Percentiles rank a stretch among this genome's conserved stretches.
Evolutionary conservation across 768 basidiomycete species (phyloP).

Genomic region (Russula abietina): DNA sequence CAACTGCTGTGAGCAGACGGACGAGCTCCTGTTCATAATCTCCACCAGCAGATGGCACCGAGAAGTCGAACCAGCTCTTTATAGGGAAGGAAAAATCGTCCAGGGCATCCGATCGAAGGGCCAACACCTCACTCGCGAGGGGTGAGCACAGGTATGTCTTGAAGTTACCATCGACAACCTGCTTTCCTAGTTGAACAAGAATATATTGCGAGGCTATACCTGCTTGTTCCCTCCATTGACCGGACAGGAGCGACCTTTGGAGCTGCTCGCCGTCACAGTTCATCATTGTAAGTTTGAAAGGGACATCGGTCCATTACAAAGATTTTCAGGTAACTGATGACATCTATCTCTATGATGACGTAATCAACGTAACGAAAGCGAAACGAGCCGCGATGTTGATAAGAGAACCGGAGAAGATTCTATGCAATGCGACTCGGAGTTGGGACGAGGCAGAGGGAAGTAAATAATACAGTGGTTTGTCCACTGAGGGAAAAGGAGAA

Average conservation of each 20-base stretch:
- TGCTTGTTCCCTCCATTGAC: slow-evolving; percentile 35
- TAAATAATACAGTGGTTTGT: background rate
- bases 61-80: slow-evolving; percentile 33
- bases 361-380: too few species aligned
- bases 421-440: background rate
- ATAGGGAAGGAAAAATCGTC: slow-evolving; percentile 36
- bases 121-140: slow-evolving; percentile 35
- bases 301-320: background rate
- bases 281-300: slow-evolving; percentile 7
- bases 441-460: background rate
- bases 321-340: too few species aligned
- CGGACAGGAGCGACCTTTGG: slow-evolving; percentile 54
- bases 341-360: too few species aligned
- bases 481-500: background rate
- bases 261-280: slow-evolving; percentile 28
- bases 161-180: slow-evolving; percentile 57
- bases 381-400: background rate
- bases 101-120: slow-evolving; percentile 26
- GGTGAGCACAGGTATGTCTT: slow-evolving; percentile 40
- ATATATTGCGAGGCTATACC: slow-evolving; percentile 32
- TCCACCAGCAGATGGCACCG: slow-evolving; percentile 29
- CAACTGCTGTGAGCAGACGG: slow-evolving; percentile 61
- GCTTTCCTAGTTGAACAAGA: slow-evolving; percentile 42
- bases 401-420: background rate
- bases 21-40: slow-evolving; percentile 46